A percentile compares a stretch with the other conserved stretches of the same genome.
Evolutionary conservation across 2,329 filamentous ascomycete species (phyloP).

Genomic region (Colletotrichum eleusines): DNA sequence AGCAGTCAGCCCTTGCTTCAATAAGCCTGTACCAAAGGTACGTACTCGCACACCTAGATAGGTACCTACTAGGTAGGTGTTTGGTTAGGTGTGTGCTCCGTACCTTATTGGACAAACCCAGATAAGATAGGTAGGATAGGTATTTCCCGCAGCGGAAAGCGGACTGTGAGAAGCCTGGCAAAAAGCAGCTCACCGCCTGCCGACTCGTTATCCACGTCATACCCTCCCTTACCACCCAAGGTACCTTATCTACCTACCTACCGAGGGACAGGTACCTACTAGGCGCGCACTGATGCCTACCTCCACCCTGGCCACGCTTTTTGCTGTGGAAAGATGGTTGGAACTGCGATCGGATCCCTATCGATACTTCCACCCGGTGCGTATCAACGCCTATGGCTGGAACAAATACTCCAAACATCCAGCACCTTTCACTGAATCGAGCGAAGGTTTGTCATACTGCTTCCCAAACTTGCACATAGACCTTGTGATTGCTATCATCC

Average conservation of each 20-base stretch:
- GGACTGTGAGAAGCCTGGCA: conserved; percentile 10
- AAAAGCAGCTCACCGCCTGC: conserved; percentile 16
- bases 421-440: background rate
- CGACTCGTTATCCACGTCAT: conserved; percentile 21
- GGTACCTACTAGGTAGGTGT: background rate
- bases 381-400: background rate
- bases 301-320: background rate
- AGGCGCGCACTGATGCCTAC: background rate
- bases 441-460: background rate
- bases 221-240: background rate
- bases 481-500: background rate
- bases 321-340: background rate
- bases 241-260: background rate
- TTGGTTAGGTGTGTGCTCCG: background rate
- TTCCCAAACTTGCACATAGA: background rate
- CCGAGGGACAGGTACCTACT: background rate
- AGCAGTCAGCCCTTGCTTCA: background rate
- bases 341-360: background rate
- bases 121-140: background rate
- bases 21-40: background rate
- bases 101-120: background rate
- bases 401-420: background rate
- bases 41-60: background rate
- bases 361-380: background rate
- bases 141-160: background rate